A percentile compares a stretch with the other conserved stretches of the same genome.
Evolutionary conservation across 306 rosid genomes (phyloP).

Genomic region (Hippophae gyantsensis): DNA sequence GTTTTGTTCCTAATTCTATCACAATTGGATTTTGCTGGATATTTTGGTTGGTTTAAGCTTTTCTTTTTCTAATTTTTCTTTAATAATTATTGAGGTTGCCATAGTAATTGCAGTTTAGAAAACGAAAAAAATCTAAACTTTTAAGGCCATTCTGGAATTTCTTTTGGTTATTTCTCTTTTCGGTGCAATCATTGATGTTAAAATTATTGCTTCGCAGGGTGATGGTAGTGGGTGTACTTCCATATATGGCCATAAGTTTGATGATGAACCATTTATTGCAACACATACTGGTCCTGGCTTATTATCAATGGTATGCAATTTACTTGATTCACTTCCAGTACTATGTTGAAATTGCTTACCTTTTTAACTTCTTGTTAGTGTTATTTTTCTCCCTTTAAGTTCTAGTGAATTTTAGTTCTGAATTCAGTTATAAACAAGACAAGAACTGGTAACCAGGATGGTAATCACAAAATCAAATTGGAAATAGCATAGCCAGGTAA

Average conservation of each 20-base stretch:
- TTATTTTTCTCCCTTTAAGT: not conserved
- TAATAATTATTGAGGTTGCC: too few species aligned
- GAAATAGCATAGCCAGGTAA: too few species aligned
- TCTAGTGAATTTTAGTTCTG: too few species aligned
- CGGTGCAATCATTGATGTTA: not conserved
- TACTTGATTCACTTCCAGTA: slow-evolving; percentile 3
- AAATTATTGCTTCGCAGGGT: slow-evolving; percentile 47
- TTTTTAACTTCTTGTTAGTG: not conserved
- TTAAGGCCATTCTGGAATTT: not conserved
- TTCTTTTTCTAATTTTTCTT: too few species aligned
- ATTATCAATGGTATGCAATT: slow-evolving; percentile 67
- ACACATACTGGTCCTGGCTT: slow-evolving; percentile 98
- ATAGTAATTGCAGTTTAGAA: too few species aligned
- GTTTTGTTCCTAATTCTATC: not conserved
- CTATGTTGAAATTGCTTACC: not conserved
- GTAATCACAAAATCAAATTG: too few species aligned
- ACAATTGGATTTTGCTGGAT: too few species aligned
- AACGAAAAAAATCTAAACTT: too few species aligned
- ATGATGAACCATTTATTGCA: slow-evolving; percentile 84
- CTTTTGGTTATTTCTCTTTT: not conserved
- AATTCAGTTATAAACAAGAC: too few species aligned
- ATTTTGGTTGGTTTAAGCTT: too few species aligned
- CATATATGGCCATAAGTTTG: slow-evolving; percentile 79
- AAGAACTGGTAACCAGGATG: too few species aligned
- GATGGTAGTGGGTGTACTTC: slow-evolving; percentile 98